Percentiles rank a stretch among this genome's conserved stretches.
Conservation (phyloP, 192 early-diverging fungal genomes). For the Spizellomyces sp. region DNA sequence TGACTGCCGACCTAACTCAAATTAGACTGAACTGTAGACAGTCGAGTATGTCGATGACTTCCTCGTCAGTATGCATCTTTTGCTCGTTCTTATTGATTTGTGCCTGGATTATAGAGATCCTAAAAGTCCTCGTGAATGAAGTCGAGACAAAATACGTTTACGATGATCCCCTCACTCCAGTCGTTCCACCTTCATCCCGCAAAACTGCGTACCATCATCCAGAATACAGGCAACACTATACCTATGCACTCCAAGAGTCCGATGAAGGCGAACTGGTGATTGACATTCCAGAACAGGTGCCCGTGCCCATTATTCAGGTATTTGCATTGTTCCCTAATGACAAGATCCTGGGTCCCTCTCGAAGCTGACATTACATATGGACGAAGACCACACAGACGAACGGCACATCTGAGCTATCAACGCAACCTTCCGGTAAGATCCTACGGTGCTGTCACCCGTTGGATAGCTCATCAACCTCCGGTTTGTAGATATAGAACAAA, state of each 20-base stretch:
- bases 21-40: conserved; percentile 44
- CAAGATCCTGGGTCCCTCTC: too few relatives aligned
- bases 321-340: background rate
- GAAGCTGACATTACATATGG: too few relatives aligned
- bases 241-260: conserved; percentile 28
- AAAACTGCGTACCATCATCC: conserved; percentile 29
- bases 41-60: conserved; percentile 28
- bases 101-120: too few relatives aligned
- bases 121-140: conserved; percentile 26
- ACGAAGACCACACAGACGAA: too few relatives aligned
- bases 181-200: conserved; percentile 8
- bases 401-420: too few relatives aligned
- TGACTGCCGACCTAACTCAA: conserved; percentile 11
- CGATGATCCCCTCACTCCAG: conserved; percentile 24
- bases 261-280: conserved; percentile 48
- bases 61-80: background rate
- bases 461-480: too few relatives aligned
- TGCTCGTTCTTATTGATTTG: conserved; percentile 7
- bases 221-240: conserved; percentile 34
- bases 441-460: too few relatives aligned
- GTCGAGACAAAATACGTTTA: conserved; percentile 21
- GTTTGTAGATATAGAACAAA: conserved; percentile 1
- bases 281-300: conserved; percentile 22
- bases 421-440: too few relatives aligned
- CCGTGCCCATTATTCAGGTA: conserved; percentile 1